Evolutionary conservation across 2,329 filamentous ascomycete species (phyloP).

Genomic region (Fusarium pseudoanthophilum): DNA sequence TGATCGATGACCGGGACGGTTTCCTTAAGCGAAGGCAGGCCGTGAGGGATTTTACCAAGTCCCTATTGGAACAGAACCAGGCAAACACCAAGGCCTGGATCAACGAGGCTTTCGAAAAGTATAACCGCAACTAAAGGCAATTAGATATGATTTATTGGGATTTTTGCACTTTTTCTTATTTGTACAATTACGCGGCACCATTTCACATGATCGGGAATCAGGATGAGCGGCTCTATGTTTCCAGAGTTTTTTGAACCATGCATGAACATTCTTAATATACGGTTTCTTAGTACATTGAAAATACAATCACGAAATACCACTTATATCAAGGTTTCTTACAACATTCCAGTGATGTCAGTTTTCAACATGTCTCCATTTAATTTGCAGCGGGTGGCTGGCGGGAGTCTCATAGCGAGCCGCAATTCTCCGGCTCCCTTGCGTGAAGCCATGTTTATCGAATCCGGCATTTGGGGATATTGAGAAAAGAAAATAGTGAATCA

Average conservation of each 20-base stretch:
- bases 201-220: constrained; percentile 38
- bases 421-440: constrained; percentile 11
- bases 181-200: constrained; percentile 30
- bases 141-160: constrained; percentile 27
- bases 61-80: constrained; percentile 34
- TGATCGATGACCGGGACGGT: constrained; percentile 37
- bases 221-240: constrained; percentile 38
- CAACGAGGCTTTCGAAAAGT: constrained; percentile 22
- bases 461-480: neutral
- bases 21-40: constrained; percentile 36
- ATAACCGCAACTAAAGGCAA: constrained; percentile 5
- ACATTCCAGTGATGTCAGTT: constrained; percentile 25
- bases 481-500: neutral
- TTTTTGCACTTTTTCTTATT: constrained; percentile 15
- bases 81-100: constrained; percentile 39
- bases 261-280: constrained; percentile 37
- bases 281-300: constrained; percentile 21
- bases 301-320: constrained; percentile 21
- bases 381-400: constrained; percentile 15
- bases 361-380: neutral
- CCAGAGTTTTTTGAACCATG: constrained; percentile 18
- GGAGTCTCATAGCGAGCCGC: constrained; percentile 15
- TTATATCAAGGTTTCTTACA: neutral
- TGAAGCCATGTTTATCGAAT: neutral
- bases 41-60: constrained; percentile 25